Percentiles rank a stretch among this genome's conserved stretches.
Evolutionary conservation across 1,284 basidiomycete genomes (phyloP).

Genomic region (Lentinula novae-zelandiae): DNA sequence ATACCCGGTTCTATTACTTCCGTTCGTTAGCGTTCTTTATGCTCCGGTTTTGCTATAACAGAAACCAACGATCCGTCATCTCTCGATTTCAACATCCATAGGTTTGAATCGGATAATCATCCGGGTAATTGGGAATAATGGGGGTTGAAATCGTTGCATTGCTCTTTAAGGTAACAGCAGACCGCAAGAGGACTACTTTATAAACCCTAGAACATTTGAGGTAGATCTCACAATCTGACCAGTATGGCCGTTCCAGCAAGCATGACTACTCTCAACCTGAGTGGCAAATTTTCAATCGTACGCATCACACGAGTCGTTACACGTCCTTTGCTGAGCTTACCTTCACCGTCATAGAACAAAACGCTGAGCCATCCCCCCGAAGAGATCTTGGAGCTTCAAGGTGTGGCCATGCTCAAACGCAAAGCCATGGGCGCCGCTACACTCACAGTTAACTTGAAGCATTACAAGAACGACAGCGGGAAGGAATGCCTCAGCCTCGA

Average conservation of each 20-base stretch:
- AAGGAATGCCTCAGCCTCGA: conserved; percentile 39
- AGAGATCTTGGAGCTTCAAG: conserved; percentile 40
- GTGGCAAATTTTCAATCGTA: conserved; percentile 49
- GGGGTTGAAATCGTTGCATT: background rate
- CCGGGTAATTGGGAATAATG: background rate
- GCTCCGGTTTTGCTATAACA: no score
- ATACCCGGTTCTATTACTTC: no score
- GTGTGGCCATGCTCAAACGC: conserved; percentile 38
- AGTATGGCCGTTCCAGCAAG: conserved; percentile 36
- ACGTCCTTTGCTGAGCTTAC: background rate
- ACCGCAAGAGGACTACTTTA: background rate
- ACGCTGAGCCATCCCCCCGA: conserved; percentile 35
- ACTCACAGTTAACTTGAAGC: conserved; percentile 35
- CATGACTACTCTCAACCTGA: conserved; percentile 47
- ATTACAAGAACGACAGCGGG: conserved; percentile 36
- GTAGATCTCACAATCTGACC: background rate
- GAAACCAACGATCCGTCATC: background rate
- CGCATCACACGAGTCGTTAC: conserved; percentile 4
- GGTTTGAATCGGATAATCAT: background rate
- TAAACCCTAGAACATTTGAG: background rate
- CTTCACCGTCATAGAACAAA: conserved; percentile 27
- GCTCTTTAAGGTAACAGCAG: background rate
- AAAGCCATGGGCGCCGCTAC: conserved; percentile 29
- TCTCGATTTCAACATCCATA: background rate
- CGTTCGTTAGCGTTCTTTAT: no score